Conservation (phyloP, 768 basidiomycete species). For the Crepidotus variabilis region DNA sequence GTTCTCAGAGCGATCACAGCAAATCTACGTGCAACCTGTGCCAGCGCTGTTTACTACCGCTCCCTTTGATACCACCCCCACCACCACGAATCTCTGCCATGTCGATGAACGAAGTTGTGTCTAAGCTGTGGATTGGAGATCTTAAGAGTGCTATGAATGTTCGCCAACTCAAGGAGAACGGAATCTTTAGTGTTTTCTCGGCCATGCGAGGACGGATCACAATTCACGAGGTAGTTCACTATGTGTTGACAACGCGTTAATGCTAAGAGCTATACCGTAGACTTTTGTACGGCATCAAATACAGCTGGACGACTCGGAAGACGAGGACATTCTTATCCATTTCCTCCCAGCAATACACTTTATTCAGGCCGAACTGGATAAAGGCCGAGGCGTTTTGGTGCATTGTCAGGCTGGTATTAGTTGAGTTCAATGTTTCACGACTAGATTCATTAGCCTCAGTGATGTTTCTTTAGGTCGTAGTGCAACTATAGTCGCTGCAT, state of each 20-base stretch:
- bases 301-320: conserved; percentile 69
- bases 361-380: conserved; percentile 75
- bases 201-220: conserved; percentile 69
- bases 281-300: conserved; percentile 80
- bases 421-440: conserved; percentile 30
- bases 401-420: conserved; percentile 92
- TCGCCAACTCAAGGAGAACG: conserved; percentile 55
- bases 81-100: background rate
- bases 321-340: conserved; percentile 76
- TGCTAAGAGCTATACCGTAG: conserved; percentile 30
- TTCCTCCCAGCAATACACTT: conserved; percentile 79
- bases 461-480: conserved; percentile 60
- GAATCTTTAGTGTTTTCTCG: conserved; percentile 73
- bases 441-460: background rate
- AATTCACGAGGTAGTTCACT: conserved; percentile 54
- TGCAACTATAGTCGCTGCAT: conserved; percentile 82
- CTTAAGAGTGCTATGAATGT: conserved; percentile 65
- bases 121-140: conserved; percentile 84
- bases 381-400: conserved; percentile 74
- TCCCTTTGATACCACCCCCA: background rate
- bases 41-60: too few species aligned
- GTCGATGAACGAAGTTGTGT: conserved; percentile 74
- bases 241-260: conserved; percentile 10
- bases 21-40: too few species aligned
- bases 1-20: too few species aligned